Evolutionary conservation across 805 yeast genomes (phyloP).

Genomic region (Metschnikowia bowlesiae): DNA sequence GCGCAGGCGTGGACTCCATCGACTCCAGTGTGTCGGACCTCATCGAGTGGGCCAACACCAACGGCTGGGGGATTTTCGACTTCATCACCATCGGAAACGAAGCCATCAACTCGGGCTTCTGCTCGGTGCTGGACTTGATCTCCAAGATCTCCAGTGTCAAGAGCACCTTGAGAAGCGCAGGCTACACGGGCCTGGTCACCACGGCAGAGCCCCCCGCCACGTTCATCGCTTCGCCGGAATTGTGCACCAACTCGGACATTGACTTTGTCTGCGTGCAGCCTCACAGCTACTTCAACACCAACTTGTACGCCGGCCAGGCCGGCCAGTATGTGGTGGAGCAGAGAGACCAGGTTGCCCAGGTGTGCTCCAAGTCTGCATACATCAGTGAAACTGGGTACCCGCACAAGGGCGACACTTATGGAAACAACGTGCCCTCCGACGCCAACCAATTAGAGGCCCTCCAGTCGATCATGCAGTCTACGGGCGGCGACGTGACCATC

Average conservation of each 20-base stretch:
- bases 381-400: conserved; percentile 93
- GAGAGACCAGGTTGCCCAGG: conserved; percentile 45
- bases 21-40: conserved; percentile 54
- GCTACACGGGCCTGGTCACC: conserved; percentile 71
- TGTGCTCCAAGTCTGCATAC: conserved; percentile 54
- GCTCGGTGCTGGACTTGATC: conserved; percentile 58
- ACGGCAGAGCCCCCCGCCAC: conserved; percentile 89
- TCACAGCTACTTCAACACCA: conserved; percentile 75
- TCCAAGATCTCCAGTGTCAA: conserved; percentile 64
- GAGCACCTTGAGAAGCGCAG: conserved; percentile 54
- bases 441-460: conserved; percentile 74
- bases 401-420: conserved; percentile 64
- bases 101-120: conserved; percentile 64
- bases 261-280: conserved; percentile 86
- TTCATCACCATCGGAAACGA: conserved; percentile 85
- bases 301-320: conserved; percentile 57
- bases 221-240: conserved; percentile 55
- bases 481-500: conserved; percentile 61
- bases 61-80: conserved; percentile 71
- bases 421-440: conserved; percentile 64
- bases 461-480: conserved; percentile 51
- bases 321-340: conserved; percentile 71
- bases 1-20: conserved; percentile 63
- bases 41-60: conserved; percentile 43
- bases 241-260: conserved; percentile 66